phyloP scores from a whole-genome alignment of 2,329 filamentous ascomycete genomes.

The Fusarium fujikuroi region DNA sequence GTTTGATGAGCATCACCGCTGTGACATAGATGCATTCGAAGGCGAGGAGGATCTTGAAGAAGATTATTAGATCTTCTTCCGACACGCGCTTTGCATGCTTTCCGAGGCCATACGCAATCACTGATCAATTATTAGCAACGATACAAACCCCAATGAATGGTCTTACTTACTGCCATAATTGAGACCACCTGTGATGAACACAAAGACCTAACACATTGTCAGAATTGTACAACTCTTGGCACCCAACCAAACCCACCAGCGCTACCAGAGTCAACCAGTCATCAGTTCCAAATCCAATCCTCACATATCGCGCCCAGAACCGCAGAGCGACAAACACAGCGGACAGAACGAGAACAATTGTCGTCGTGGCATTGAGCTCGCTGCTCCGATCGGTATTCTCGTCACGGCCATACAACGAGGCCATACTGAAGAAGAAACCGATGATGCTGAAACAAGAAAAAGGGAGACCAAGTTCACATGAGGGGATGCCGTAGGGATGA shows the following conservation, averaged over 20 bases:
- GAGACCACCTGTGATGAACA: slow-evolving; percentile 18
- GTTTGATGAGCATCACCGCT: slow-evolving; percentile 26
- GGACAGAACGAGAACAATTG: slow-evolving; percentile 4
- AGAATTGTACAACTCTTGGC: neutral
- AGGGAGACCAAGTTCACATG: neutral
- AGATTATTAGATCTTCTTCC: neutral
- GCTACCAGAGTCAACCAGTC: slow-evolving; percentile 27
- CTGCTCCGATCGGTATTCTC: slow-evolving; percentile 1
- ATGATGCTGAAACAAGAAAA: too few species aligned
- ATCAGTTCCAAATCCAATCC: slow-evolving; percentile 12
- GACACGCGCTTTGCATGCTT: slow-evolving; percentile 4
- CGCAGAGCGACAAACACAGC: slow-evolving; percentile 15
- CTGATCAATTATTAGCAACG: neutral
- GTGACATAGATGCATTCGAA: slow-evolving; percentile 33
- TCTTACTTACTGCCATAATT: slow-evolving; percentile 26
- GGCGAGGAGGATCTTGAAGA: slow-evolving; percentile 28
- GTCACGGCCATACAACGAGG: neutral
- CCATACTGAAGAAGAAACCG: neutral
- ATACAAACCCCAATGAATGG: neutral
- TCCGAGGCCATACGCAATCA: slow-evolving; percentile 30
- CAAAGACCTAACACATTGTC: slow-evolving; percentile 7
- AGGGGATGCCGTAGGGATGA: neutral
- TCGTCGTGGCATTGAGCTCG: slow-evolving; percentile 18
- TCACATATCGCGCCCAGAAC: slow-evolving; percentile 17
- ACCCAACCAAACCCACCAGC: neutral